These are phyloP conservation scores for Starmerella asiatica DNA, from an alignment of 805 yeast genomes.

Conservation along the genomic window DNA sequence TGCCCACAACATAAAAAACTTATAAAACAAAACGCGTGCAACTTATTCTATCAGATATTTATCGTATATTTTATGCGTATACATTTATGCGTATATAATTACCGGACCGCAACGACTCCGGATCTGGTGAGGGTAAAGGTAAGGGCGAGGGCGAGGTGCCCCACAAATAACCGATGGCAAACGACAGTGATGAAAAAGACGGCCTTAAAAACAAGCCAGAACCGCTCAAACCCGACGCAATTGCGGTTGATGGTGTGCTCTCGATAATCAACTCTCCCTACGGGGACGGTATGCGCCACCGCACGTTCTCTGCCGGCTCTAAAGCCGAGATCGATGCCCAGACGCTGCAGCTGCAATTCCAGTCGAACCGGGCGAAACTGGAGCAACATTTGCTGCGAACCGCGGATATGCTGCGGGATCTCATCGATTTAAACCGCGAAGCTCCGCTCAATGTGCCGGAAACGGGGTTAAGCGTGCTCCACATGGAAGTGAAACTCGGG, in stretches of 20 bases:
- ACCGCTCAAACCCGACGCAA: conserved; percentile 20
- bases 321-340: conserved; percentile 38
- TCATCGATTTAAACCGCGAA: conserved; percentile 18
- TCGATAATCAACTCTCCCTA: conserved; percentile 6
- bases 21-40: too few species aligned
- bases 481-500: conserved; percentile 47
- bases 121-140: too few species aligned
- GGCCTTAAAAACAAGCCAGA: neutral
- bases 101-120: too few species aligned
- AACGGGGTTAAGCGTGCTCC: conserved; percentile 42
- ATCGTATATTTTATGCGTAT: too few species aligned
- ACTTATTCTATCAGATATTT: too few species aligned
- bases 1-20: too few species aligned
- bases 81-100: too few species aligned
- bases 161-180: neutral
- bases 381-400: conserved; percentile 33
- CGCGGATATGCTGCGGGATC: conserved; percentile 21
- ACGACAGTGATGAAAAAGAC: neutral
- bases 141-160: neutral
- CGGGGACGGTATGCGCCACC: neutral
- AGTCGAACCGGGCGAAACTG: conserved; percentile 52
- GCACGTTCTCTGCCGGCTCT: conserved; percentile 23
- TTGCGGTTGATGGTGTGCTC: conserved; percentile 21
- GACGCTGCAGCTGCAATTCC: conserved; percentile 61
- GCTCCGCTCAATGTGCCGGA: conserved; percentile 5